Percentiles rank a stretch among this genome's conserved stretches.
Evolutionary conservation across 495 filamentous ascomycete genomes (phyloP).

Genomic region (Trichoderma virens): DNA sequence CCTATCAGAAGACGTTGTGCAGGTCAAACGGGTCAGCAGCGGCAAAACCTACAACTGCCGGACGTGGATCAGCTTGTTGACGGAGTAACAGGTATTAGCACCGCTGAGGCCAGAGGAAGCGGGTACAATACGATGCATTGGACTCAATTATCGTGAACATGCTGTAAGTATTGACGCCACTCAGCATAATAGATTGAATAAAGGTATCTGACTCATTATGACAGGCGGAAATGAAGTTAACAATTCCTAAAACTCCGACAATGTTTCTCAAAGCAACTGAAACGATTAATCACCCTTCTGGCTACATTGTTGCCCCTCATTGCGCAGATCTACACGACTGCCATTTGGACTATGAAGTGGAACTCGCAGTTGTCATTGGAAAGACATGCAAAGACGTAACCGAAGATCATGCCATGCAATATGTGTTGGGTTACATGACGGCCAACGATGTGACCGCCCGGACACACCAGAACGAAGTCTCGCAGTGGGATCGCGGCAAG

Average conservation of each 20-base stretch:
- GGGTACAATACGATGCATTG: conserved; percentile 16
- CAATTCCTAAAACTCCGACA: conserved; percentile 32
- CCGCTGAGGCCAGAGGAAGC: neutral
- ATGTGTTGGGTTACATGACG: conserved; percentile 30
- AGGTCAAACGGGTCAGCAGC: neutral
- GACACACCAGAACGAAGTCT: conserved; percentile 4
- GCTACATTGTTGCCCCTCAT: conserved; percentile 26
- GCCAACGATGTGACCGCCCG: conserved; percentile 28
- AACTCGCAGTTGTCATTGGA: conserved; percentile 32
- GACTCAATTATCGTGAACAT: conserved; percentile 18
- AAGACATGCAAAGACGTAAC: conserved; percentile 28
- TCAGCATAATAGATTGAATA: neutral
- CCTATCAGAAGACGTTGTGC: neutral
- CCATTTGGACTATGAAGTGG: conserved; percentile 35
- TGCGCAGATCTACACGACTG: conserved; percentile 33
- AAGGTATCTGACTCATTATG: no score
- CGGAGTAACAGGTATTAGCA: neutral
- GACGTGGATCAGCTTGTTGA: neutral
- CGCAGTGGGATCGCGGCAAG: conserved; percentile 7
- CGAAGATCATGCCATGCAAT: conserved; percentile 22
- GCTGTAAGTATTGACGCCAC: conserved; percentile 6
- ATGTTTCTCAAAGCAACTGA: conserved; percentile 42
- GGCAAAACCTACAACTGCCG: neutral
- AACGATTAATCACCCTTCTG: conserved; percentile 29
- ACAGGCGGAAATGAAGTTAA: conserved; percentile 24